phyloP scores from a whole-genome alignment of 1,284 basidiomycete species.

The Irpex sp. region DNA sequence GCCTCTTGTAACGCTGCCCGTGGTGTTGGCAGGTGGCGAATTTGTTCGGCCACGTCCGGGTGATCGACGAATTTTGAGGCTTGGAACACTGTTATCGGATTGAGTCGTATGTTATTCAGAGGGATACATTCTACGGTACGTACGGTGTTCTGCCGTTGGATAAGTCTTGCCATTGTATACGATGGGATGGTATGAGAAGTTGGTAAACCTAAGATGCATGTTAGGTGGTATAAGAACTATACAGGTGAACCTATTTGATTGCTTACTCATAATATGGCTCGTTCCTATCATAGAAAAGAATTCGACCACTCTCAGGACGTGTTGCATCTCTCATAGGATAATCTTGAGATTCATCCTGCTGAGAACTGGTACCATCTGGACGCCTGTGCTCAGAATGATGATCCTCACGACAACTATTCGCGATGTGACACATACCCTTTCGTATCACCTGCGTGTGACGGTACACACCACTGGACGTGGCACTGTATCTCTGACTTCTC shows the following conservation, averaged over 20 bases:
- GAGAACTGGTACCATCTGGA: neutral
- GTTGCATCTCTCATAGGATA: neutral
- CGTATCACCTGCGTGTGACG: neutral
- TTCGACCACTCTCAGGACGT: neutral
- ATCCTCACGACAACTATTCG: neutral
- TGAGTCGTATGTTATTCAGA: neutral
- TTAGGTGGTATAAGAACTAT: neutral
- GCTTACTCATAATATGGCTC: constrained; percentile 3
- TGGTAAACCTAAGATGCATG: constrained; percentile 21
- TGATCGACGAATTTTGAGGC: constrained; percentile 20
- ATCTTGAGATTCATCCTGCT: neutral
- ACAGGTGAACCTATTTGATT: neutral
- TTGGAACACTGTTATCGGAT: constrained; percentile 16
- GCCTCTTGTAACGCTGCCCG: constrained; percentile 19
- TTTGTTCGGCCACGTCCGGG: constrained; percentile 18
- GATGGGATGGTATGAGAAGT: constrained; percentile 24
- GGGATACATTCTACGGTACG: neutral
- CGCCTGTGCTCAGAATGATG: neutral
- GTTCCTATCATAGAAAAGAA: constrained; percentile 2
- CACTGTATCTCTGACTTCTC: neutral
- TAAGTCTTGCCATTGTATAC: constrained; percentile 18
- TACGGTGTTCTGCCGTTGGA: constrained; percentile 27
- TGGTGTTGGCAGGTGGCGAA: constrained; percentile 17
- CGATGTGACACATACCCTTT: neutral
- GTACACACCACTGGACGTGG: neutral